Conservation (phyloP, 2,329 filamentous ascomycete species). For the Diaporthe velutina region DNA sequence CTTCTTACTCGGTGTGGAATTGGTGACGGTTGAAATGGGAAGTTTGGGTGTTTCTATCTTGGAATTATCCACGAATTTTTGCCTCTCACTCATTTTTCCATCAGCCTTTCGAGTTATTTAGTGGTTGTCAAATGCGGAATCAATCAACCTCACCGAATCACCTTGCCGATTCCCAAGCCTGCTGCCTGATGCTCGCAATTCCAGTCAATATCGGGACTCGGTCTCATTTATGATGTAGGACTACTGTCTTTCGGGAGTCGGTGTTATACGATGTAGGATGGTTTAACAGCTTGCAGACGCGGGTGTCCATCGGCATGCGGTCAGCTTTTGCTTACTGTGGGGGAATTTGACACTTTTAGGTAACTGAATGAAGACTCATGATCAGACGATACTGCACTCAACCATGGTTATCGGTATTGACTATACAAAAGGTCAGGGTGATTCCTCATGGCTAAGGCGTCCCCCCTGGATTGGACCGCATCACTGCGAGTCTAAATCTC, state of each 20-base stretch:
- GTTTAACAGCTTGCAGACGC: neutral
- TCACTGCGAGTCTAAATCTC: neutral
- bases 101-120: neutral
- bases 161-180: neutral
- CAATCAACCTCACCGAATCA: neutral
- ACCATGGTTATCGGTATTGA: neutral
- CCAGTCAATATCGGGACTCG: neutral
- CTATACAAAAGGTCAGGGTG: neutral
- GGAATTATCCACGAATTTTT: neutral
- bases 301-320: neutral
- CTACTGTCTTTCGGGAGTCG: too few relatives aligned
- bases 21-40: neutral
- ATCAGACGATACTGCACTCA: neutral
- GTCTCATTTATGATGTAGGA: too few relatives aligned
- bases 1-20: neutral
- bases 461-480: neutral
- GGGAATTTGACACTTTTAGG: neutral
- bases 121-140: neutral
- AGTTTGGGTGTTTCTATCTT: neutral
- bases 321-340: neutral
- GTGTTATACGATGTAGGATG: neutral
- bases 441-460: neutral
- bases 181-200: neutral
- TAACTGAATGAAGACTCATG: neutral
- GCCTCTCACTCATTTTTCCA: neutral